Percentiles rank a stretch among this genome's conserved stretches.
Evolutionary conservation across 1,284 basidiomycete genomes (phyloP).

Genomic region (Apiotrichum gracile): DNA sequence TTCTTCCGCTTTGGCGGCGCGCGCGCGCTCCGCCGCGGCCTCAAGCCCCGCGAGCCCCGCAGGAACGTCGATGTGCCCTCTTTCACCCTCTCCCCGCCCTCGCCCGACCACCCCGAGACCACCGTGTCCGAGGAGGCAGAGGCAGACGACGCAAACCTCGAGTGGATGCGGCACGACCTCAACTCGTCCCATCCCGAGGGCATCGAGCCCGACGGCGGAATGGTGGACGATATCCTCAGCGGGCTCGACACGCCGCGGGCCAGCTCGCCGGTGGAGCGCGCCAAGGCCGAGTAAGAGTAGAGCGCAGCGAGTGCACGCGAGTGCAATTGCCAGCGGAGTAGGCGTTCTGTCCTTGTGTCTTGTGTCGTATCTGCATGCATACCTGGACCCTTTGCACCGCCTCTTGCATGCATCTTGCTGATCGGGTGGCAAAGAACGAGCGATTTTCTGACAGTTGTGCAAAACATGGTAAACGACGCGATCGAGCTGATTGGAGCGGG

Average conservation of each 20-base stretch:
- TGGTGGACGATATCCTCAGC: constrained; percentile 6
- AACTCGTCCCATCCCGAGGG: not conserved
- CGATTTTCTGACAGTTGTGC: too few species aligned
- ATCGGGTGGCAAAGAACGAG: too few species aligned
- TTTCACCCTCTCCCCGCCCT: constrained; percentile 27
- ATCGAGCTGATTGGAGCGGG: too few species aligned
- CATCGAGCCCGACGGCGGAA: constrained; percentile 4
- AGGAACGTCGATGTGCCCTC: constrained; percentile 5
- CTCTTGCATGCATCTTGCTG: too few species aligned
- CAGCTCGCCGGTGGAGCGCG: not conserved
- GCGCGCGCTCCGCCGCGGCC: constrained; percentile 21
- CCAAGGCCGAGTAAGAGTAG: not conserved
- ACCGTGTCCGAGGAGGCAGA: too few species aligned
- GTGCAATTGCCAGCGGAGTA: too few species aligned
- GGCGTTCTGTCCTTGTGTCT: too few species aligned
- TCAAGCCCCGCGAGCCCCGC: constrained; percentile 2
- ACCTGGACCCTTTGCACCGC: too few species aligned
- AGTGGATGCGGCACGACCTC: constrained; percentile 18
- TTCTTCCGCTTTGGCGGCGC: constrained; percentile 42
- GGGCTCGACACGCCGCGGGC: not conserved
- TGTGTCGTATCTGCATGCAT: too few species aligned
- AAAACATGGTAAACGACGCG: too few species aligned
- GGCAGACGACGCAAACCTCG: constrained; percentile 14
- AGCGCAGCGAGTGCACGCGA: too few species aligned
- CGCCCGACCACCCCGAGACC: too few species aligned